Evolutionary conservation across 2,329 filamentous ascomycete genomes (phyloP).

Genomic region (Bipolaris zeicola): DNA sequence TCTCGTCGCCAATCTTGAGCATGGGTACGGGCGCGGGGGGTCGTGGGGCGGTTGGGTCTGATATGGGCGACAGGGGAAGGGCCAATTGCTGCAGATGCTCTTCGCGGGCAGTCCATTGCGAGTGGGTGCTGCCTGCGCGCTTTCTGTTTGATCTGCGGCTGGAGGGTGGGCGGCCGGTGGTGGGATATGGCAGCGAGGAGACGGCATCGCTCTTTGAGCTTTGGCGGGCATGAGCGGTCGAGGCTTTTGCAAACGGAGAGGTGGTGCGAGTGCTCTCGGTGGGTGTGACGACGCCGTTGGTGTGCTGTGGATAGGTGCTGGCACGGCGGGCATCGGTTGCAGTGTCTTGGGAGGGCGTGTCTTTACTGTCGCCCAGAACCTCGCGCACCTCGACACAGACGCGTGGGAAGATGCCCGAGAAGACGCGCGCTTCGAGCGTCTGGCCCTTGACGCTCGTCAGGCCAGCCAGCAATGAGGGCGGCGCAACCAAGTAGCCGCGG

Average conservation of each 20-base stretch:
- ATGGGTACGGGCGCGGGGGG: slow-evolving; percentile 93
- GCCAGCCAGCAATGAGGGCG: slow-evolving; percentile 88
- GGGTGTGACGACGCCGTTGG: slow-evolving; percentile 47
- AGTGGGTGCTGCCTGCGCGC: slow-evolving; percentile 43
- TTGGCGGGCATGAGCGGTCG: slow-evolving; percentile 20
- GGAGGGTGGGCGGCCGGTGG: slow-evolving; percentile 35
- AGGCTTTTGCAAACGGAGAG: slow-evolving; percentile 28
- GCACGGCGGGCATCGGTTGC: slow-evolving; percentile 24
- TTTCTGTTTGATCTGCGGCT: slow-evolving; percentile 39
- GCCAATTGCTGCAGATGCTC: slow-evolving; percentile 47
- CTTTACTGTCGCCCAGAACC: slow-evolving; percentile 69
- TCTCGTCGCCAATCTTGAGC: slow-evolving; percentile 97
- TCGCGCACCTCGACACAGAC: slow-evolving; percentile 95
- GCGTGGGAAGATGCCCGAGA: slow-evolving; percentile 96
- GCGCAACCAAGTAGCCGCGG: slow-evolving; percentile 92
- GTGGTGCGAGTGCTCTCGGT: slow-evolving; percentile 45
- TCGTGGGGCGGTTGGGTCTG: slow-evolving; percentile 70
- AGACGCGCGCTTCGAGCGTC: slow-evolving; percentile 92
- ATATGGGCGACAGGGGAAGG: slow-evolving; percentile 49
- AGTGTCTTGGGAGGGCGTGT: slow-evolving; percentile 19
- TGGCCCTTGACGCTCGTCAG: slow-evolving; percentile 90
- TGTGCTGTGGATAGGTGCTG: slow-evolving; percentile 34
- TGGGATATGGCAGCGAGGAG: slow-evolving; percentile 31
- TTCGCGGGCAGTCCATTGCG: slow-evolving; percentile 48
- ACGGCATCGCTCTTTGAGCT: slow-evolving; percentile 35